These are phyloP conservation scores for Pyricularia grisea DNA, from an alignment of 2,329 filamentous ascomycete species.

Conservation along the genomic window DNA sequence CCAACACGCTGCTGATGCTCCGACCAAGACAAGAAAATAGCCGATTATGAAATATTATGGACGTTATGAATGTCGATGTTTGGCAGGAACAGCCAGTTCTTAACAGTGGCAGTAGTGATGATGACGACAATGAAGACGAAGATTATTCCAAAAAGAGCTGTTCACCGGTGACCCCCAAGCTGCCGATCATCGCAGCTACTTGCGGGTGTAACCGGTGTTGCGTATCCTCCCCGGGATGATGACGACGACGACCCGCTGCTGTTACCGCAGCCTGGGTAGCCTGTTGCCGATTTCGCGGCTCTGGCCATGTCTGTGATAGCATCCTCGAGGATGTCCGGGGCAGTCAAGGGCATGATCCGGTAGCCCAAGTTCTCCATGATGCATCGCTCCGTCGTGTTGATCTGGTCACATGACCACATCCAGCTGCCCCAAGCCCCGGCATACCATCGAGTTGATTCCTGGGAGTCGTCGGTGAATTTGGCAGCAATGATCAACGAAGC, in stretches of 20 bases:
- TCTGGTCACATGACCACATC: conserved; percentile 50
- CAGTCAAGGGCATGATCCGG: conserved; percentile 51
- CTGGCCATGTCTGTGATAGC: conserved; percentile 56
- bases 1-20: neutral
- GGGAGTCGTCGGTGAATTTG: conserved; percentile 55
- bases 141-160: neutral
- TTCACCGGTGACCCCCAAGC: neutral
- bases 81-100: neutral
- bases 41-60: neutral
- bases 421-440: conserved; percentile 41
- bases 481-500: conserved; percentile 52
- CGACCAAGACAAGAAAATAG: neutral
- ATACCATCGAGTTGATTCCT: conserved; percentile 44
- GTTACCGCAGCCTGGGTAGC: conserved; percentile 6
- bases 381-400: conserved; percentile 54
- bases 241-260: conserved; percentile 4
- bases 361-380: conserved; percentile 57
- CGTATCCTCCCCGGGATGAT: neutral
- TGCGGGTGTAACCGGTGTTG: neutral
- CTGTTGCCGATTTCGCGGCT: conserved; percentile 25
- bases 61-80: neutral
- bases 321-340: conserved; percentile 45
- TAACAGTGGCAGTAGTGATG: neutral
- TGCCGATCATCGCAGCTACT: neutral
- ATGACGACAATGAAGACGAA: neutral